phyloP scores from a whole-genome alignment of 2,329 filamentous ascomycete species.

The Fusarium anguioides region DNA sequence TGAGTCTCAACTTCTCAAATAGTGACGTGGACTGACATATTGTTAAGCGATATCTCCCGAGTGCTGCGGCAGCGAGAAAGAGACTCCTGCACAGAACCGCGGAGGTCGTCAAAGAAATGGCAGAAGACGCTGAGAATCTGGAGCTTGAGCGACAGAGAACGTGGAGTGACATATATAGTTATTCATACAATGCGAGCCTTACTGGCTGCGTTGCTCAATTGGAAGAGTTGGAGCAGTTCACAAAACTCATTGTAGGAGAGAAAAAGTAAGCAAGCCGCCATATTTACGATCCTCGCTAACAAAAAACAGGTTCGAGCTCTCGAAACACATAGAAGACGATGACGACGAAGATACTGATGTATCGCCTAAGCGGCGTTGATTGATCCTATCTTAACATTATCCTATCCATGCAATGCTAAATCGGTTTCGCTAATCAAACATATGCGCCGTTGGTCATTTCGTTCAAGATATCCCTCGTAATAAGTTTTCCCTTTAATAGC shows the following conservation, averaged over 20 bases:
- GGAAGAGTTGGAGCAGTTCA: constrained; percentile 65
- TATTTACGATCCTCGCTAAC: not conserved
- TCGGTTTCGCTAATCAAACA: constrained; percentile 38
- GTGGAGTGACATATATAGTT: constrained; percentile 69
- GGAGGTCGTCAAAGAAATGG: constrained; percentile 56
- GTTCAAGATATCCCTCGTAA: constrained; percentile 83
- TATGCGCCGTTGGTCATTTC: constrained; percentile 66
- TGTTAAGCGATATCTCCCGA: constrained; percentile 63
- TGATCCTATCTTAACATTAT: constrained; percentile 15
- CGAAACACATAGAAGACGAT: constrained; percentile 40
- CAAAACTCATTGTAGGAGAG: constrained; percentile 68
- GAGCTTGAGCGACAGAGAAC: constrained; percentile 54
- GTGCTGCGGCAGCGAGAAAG: constrained; percentile 64
- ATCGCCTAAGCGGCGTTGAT: constrained; percentile 28
- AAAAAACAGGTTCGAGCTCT: constrained; percentile 50
- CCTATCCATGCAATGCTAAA: constrained; percentile 27
- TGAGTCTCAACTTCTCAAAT: constrained; percentile 41
- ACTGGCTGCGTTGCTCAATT: constrained; percentile 66
- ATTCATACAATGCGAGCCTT: constrained; percentile 64
- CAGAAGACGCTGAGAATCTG: constrained; percentile 29
- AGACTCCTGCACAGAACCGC: constrained; percentile 63
- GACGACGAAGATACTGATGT: constrained; percentile 37
- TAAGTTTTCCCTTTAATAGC: constrained; percentile 72
- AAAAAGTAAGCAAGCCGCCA: constrained; percentile 52
- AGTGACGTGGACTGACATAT: constrained; percentile 1